These are phyloP conservation scores for Skeletonema grethae DNA, from an alignment of 108 stramenopile species.

Conservation along the genomic window DNA sequence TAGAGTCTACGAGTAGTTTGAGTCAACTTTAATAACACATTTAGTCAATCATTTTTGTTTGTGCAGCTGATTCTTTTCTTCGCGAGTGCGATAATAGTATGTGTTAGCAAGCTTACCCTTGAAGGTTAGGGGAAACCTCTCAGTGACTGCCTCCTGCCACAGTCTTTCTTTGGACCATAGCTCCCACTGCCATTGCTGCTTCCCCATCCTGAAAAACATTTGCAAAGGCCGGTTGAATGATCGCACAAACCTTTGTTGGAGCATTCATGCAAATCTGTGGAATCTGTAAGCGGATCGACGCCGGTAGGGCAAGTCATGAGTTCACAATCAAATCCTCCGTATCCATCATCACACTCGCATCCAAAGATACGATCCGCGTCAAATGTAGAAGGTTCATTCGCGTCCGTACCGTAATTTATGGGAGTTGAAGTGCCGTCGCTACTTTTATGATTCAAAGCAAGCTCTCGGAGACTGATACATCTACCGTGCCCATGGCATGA, in stretches of 20 bases:
- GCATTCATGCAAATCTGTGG: conserved; percentile 50
- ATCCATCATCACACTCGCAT: conserved; percentile 76
- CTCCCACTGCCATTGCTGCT: conserved; percentile 49
- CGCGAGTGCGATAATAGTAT: background rate
- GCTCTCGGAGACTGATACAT: conserved; percentile 73
- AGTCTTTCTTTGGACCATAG: conserved; percentile 41
- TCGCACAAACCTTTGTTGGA: conserved; percentile 57
- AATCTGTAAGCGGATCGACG: conserved; percentile 55
- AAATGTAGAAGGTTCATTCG: conserved; percentile 67
- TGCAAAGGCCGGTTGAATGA: conserved; percentile 46
- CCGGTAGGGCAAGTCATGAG: conserved; percentile 63
- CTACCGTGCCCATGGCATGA: conserved; percentile 69
- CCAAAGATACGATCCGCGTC: conserved; percentile 77
- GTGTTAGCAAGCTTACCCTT: background rate
- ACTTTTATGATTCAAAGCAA: conserved; percentile 44
- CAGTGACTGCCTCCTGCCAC: conserved; percentile 33
- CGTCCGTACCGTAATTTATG: conserved; percentile 51
- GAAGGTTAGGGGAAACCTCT: conserved; percentile 27
- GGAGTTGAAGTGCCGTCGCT: conserved; percentile 35
- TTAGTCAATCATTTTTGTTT: conserved; percentile 2
- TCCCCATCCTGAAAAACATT: conserved; percentile 52
- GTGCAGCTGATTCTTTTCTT: background rate
- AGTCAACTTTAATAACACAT: background rate
- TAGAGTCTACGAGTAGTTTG: background rate
- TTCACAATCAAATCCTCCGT: conserved; percentile 67